phyloP scores from a whole-genome alignment of 345 rosid genomes.

The Citrus inodora region DNA sequence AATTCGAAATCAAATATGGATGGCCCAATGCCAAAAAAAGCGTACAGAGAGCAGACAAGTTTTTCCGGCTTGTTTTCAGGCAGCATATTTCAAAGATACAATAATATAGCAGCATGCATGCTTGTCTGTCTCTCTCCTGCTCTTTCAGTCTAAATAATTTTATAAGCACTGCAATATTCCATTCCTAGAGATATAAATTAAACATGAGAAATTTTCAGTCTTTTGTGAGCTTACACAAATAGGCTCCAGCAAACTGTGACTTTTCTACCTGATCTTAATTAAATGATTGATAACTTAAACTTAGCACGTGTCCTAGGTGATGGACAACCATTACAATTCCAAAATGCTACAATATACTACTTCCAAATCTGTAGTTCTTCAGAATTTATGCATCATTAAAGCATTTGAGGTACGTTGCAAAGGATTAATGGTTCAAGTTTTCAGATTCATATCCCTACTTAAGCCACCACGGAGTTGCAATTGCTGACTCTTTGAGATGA shows the following conservation, averaged over 20 bases:
- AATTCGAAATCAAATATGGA: too few relatives aligned
- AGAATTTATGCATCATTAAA: background rate
- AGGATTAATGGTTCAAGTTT: background rate
- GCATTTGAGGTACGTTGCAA: background rate
- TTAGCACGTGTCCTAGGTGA: background rate
- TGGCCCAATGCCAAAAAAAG: background rate
- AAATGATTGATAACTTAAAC: background rate
- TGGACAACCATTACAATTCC: background rate
- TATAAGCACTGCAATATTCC: background rate
- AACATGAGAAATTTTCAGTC: background rate
- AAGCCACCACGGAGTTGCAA: slow-evolving; percentile 25
- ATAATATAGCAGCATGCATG: background rate
- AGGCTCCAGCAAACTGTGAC: background rate
- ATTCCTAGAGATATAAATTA: background rate
- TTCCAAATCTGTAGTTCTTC: background rate
- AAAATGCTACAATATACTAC: background rate
- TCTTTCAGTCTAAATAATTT: background rate
- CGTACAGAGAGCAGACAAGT: too few relatives aligned
- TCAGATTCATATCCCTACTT: background rate
- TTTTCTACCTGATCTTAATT: background rate
- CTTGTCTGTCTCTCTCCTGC: background rate
- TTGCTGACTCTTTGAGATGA: slow-evolving; percentile 23
- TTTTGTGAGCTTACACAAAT: background rate
- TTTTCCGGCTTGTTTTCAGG: background rate
- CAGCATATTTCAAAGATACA: background rate